Conservation (phyloP, 306 rosid genomes). For the Vigna angularis region DNA sequence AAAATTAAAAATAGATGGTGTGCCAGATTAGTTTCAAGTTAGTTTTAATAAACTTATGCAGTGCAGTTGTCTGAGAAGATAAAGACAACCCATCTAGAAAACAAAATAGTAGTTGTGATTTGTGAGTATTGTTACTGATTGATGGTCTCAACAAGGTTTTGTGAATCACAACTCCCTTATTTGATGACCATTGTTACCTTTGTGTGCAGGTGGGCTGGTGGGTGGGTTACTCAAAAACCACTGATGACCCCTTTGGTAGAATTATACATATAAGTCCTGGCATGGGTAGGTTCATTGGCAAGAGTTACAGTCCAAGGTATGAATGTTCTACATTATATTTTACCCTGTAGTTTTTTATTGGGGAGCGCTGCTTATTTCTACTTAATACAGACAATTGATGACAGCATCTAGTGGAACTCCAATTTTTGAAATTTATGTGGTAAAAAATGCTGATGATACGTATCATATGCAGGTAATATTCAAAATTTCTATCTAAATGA, state of each 20-base stretch:
- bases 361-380: slow-evolving; percentile 42
- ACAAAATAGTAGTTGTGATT: slow-evolving; percentile 2
- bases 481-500: slow-evolving; percentile 31
- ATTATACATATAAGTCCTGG: slow-evolving; percentile 84
- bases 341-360: slow-evolving; percentile 25
- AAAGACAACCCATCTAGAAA: slow-evolving; percentile 13
- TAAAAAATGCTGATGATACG: slow-evolving; percentile 71
- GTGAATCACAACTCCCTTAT: slow-evolving; percentile 11
- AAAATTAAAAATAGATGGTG: slow-evolving; percentile 19
- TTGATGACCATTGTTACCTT: slow-evolving; percentile 40
- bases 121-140: slow-evolving; percentile 32
- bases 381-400: slow-evolving; percentile 81
- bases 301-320: slow-evolving; percentile 89
- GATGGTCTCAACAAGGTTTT: slow-evolving; percentile 11
- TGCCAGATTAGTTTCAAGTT: slow-evolving; percentile 1
- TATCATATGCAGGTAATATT: slow-evolving; percentile 84
- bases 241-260: slow-evolving; percentile 93
- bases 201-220: slow-evolving; percentile 95
- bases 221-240: slow-evolving; percentile 91
- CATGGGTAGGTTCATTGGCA: slow-evolving; percentile 87
- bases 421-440: slow-evolving; percentile 88
- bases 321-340: slow-evolving; percentile 41
- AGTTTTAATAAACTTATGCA: neutral
- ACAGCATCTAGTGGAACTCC: slow-evolving; percentile 88
- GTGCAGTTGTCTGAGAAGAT: neutral